These are phyloP conservation scores for Globisporangium sylvaticum DNA, from an alignment of 352 stramenopile genomes.

Conservation along the genomic window DNA sequence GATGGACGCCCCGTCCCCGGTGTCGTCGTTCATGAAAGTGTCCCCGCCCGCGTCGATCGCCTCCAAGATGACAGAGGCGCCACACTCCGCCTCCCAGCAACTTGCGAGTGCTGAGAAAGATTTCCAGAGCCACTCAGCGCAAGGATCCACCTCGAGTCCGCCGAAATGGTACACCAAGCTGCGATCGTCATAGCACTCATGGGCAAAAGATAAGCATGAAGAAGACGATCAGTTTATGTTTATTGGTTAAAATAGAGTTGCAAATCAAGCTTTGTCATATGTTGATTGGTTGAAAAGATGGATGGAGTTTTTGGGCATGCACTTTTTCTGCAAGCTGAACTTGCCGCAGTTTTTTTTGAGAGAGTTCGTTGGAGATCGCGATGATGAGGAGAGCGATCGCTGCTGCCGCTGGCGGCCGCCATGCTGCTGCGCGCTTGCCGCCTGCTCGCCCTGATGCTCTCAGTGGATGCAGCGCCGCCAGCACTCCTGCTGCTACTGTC, in stretches of 20 bases:
- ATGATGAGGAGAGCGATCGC: background rate
- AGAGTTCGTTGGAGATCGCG: background rate
- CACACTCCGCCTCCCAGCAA: slow-evolving; percentile 14
- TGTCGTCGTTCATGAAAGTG: slow-evolving; percentile 22
- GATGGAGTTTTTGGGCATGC: no score
- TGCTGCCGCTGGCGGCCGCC: background rate
- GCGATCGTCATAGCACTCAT: no score
- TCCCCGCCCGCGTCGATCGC: slow-evolving; percentile 29
- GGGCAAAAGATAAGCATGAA: no score
- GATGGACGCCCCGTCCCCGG: background rate
- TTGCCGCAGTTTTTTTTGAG: no score
- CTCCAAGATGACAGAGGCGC: slow-evolving; percentile 48
- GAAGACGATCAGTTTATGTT: background rate
- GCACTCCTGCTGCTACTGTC: background rate
- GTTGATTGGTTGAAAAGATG: slow-evolving; percentile 1
- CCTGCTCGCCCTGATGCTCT: background rate
- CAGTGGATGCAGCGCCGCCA: background rate
- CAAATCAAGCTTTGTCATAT: background rate
- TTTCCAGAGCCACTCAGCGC: slow-evolving; percentile 3
- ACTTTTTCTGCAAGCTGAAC: no score
- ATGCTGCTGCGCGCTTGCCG: background rate
- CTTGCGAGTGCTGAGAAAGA: background rate
- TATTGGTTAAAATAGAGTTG: background rate
- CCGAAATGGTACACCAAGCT: slow-evolving; percentile 73
- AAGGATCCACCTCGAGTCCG: slow-evolving; percentile 4